Evolutionary conservation across 2,329 filamentous ascomycete genomes (phyloP).

Genomic region (Hypoxylon sp.): DNA sequence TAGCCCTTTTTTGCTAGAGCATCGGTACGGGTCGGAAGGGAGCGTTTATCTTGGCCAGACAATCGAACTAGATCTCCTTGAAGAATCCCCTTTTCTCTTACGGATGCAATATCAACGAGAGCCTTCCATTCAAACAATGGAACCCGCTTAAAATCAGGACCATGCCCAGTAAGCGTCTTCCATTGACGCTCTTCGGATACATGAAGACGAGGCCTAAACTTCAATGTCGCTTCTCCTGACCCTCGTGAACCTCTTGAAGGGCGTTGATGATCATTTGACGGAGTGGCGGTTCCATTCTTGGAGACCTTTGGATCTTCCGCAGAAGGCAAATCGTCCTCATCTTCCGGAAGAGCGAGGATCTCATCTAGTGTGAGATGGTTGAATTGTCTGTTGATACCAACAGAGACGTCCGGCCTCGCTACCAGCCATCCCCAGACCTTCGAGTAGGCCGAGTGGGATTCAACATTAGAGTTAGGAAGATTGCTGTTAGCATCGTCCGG

Average conservation of each 20-base stretch:
- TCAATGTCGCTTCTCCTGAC: not conserved
- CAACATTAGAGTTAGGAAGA: not conserved
- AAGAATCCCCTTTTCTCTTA: slow-evolving; percentile 68
- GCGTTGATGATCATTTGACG: slow-evolving; percentile 7
- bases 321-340: slow-evolving; percentile 35
- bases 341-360: slow-evolving; percentile 58
- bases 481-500: not conserved
- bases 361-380: slow-evolving; percentile 60
- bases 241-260: slow-evolving; percentile 12
- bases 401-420: slow-evolving; percentile 59
- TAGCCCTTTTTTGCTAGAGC: slow-evolving; percentile 73
- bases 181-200: slow-evolving; percentile 71
- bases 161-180: slow-evolving; percentile 72
- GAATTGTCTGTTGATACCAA: slow-evolving; percentile 57
- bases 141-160: slow-evolving; percentile 70
- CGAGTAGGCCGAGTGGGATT: slow-evolving; percentile 52
- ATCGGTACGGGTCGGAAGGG: slow-evolving; percentile 73
- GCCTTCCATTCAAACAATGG: slow-evolving; percentile 73
- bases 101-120: slow-evolving; percentile 70
- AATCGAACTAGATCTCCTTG: slow-evolving; percentile 72
- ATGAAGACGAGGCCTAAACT: slow-evolving; percentile 57
- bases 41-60: slow-evolving; percentile 74
- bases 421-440: slow-evolving; percentile 62
- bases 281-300: slow-evolving; percentile 17
- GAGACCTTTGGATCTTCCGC: slow-evolving; percentile 12